Percentiles rank a stretch among this genome's conserved stretches.
Conservation (phyloP, 345 rosid genomes). For the Salix viminalis region DNA sequence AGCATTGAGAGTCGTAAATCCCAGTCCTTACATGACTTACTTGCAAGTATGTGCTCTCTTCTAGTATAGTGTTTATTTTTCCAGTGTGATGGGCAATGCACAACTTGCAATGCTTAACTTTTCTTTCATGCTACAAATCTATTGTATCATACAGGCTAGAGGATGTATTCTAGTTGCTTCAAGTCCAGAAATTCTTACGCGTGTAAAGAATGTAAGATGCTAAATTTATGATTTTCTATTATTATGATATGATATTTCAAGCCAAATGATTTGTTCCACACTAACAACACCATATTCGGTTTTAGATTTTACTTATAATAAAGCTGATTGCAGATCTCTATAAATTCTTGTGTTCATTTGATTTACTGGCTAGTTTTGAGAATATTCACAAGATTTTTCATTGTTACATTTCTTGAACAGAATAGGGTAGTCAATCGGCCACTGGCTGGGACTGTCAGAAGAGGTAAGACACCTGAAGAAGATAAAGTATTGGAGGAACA, state of each 20-base stretch:
- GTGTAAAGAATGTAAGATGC: slow-evolving; percentile 60
- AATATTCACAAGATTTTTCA: neutral
- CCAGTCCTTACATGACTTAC: slow-evolving; percentile 91
- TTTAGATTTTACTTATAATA: neutral
- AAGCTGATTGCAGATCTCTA: neutral
- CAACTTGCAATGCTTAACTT: neutral
- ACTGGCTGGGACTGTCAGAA: slow-evolving; percentile 72
- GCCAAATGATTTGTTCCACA: neutral
- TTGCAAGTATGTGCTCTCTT: slow-evolving; percentile 50
- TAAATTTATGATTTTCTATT: neutral
- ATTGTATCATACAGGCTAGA: slow-evolving; percentile 48
- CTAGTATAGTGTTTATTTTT: neutral
- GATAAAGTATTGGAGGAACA: slow-evolving; percentile 50
- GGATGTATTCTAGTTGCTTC: slow-evolving; percentile 88
- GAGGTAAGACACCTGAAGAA: slow-evolving; percentile 65
- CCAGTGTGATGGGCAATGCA: neutral
- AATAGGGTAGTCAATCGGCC: slow-evolving; percentile 80
- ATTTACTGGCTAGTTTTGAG: neutral
- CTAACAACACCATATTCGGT: neutral
- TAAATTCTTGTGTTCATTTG: neutral
- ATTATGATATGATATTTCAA: neutral
- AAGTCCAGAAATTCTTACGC: slow-evolving; percentile 90
- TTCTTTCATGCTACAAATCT: neutral
- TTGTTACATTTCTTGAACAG: slow-evolving; percentile 30
- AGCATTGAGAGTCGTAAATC: slow-evolving; percentile 82